Conservation (phyloP, 2,329 filamentous ascomycete species). For the Penicillium psychrosexuale region DNA sequence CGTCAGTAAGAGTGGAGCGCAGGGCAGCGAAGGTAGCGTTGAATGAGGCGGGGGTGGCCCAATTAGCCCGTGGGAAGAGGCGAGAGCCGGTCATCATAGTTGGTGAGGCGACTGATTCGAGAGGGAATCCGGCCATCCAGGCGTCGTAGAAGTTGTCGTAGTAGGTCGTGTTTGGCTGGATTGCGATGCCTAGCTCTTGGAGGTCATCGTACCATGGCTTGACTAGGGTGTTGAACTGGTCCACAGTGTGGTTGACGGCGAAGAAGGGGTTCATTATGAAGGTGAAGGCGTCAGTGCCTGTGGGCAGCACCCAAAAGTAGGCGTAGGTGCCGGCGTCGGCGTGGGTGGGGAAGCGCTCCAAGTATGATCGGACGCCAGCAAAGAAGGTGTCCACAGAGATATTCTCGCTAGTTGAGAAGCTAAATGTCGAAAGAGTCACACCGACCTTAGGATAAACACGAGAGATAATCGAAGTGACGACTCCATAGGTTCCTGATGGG, state of each 20-base stretch:
- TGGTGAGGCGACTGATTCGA: slow-evolving; percentile 22
- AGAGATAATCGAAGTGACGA: slow-evolving; percentile 30
- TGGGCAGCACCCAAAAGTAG: slow-evolving; percentile 31
- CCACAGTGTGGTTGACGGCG: slow-evolving; percentile 27
- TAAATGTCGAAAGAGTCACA: slow-evolving; percentile 29
- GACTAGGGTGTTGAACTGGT: slow-evolving; percentile 26
- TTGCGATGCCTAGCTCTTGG: slow-evolving; percentile 21
- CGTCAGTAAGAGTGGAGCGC: slow-evolving; percentile 23
- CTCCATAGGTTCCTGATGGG: slow-evolving; percentile 28
- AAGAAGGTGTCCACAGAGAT: slow-evolving; percentile 29
- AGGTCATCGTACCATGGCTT: slow-evolving; percentile 29
- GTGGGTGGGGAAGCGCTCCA: slow-evolving; percentile 24
- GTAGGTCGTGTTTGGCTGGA: slow-evolving; percentile 26
- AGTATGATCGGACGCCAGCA: slow-evolving; percentile 27
- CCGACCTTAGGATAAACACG: slow-evolving; percentile 27
- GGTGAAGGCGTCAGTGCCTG: slow-evolving; percentile 27
- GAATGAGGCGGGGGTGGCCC: slow-evolving; percentile 24
- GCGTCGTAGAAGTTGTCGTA: slow-evolving; percentile 29
- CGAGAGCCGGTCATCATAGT: slow-evolving; percentile 29
- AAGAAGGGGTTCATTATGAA: slow-evolving; percentile 32
- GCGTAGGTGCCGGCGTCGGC: slow-evolving; percentile 33
- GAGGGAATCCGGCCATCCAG: slow-evolving; percentile 29
- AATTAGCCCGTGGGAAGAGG: slow-evolving; percentile 38
- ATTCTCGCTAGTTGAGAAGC: slow-evolving; percentile 23
- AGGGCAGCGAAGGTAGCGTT: slow-evolving; percentile 30